A percentile compares a stretch with the other conserved stretches of the same genome.
Evolutionary conservation across 2,329 filamentous ascomycete genomes (phyloP).

Genomic region (Apiospora koreana): DNA sequence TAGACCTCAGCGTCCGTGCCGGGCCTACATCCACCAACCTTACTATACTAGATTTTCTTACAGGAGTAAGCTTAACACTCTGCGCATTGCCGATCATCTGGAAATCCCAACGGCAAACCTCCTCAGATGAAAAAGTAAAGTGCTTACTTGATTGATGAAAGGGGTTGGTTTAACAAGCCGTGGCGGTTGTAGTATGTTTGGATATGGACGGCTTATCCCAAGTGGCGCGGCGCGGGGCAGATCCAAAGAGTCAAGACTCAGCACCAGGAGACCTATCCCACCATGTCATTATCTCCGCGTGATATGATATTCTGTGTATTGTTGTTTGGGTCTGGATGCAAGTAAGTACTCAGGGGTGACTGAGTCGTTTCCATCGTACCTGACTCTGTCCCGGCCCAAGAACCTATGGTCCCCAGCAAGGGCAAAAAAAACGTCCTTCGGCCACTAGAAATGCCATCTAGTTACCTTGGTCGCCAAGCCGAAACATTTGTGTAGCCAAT

Average conservation of each 20-base stretch:
- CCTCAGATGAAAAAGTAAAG: background rate
- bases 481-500: conserved; percentile 29
- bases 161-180: background rate
- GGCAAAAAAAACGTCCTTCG: background rate
- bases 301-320: background rate
- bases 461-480: conserved; percentile 27
- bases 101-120: background rate
- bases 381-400: background rate
- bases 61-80: background rate
- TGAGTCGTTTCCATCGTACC: background rate
- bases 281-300: background rate
- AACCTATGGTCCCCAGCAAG: background rate
- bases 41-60: background rate
- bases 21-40: background rate
- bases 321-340: background rate
- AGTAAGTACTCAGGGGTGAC: background rate
- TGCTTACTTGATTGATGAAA: background rate
- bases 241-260: background rate
- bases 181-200: background rate
- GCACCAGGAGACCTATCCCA: background rate
- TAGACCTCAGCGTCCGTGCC: background rate
- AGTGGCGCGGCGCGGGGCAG: background rate
- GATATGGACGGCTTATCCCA: background rate
- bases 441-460: background rate
- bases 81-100: background rate